Evolutionary conservation across 495 filamentous ascomycete genomes (phyloP).

Genomic region (Cairneyella variabilis): DNA sequence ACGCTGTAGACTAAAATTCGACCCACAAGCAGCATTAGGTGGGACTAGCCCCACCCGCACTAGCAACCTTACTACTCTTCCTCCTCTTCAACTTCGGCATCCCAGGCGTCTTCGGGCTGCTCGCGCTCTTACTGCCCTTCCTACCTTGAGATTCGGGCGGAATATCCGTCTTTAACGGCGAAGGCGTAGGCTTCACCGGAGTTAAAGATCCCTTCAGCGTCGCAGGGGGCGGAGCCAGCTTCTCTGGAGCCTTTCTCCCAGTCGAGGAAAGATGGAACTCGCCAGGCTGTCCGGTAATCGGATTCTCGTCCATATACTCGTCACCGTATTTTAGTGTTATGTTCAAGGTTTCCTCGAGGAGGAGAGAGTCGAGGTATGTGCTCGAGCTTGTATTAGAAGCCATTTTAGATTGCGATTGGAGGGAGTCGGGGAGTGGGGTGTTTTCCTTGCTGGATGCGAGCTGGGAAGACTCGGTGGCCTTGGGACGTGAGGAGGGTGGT

Average conservation of each 20-base stretch:
- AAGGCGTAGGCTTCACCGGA: slow-evolving; percentile 3
- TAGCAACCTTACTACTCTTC: slow-evolving; percentile 48
- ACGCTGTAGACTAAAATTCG: no score
- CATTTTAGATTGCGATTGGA: slow-evolving; percentile 22
- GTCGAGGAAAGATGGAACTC: slow-evolving; percentile 73
- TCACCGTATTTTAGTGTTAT: slow-evolving; percentile 61
- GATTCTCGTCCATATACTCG: slow-evolving; percentile 91
- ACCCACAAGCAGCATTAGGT: no score
- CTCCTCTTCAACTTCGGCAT: slow-evolving; percentile 47
- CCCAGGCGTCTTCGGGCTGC: slow-evolving; percentile 47
- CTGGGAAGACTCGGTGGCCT: slow-evolving; percentile 23
- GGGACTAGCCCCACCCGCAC: not conserved
- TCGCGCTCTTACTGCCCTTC: slow-evolving; percentile 26
- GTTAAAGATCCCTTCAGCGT: slow-evolving; percentile 2
- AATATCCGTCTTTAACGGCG: slow-evolving; percentile 22
- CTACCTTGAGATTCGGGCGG: slow-evolving; percentile 15
- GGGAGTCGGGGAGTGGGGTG: slow-evolving; percentile 57
- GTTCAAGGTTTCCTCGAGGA: slow-evolving; percentile 63
- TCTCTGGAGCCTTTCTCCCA: slow-evolving; percentile 32
- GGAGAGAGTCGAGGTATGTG: slow-evolving; percentile 41
- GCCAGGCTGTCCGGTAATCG: slow-evolving; percentile 79
- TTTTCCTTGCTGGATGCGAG: slow-evolving; percentile 41
- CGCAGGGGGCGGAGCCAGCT: slow-evolving; percentile 15
- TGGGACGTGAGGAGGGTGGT: slow-evolving; percentile 38
- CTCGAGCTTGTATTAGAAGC: slow-evolving; percentile 28